Evolutionary conservation across 140 eudicot species (phyloP).

Genomic region (Ambrosia hybrid): DNA sequence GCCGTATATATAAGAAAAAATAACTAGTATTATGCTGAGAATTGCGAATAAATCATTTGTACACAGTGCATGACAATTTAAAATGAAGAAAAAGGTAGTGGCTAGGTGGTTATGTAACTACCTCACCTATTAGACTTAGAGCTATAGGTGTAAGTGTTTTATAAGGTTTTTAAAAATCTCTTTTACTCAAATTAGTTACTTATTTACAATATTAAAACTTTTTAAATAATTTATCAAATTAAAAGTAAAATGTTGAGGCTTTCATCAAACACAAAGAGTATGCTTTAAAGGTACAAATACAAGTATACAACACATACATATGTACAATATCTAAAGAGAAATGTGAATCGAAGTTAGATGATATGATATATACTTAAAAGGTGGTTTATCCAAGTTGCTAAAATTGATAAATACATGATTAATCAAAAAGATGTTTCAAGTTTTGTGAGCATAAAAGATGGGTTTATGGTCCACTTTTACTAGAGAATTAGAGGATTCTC

Average conservation of each 20-base stretch:
- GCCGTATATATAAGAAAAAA: no score
- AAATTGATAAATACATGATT: background rate
- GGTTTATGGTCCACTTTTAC: no score
- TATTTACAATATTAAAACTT: background rate
- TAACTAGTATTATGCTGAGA: no score
- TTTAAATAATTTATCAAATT: background rate
- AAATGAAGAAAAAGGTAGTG: no score
- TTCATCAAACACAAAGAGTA: conserved; percentile 8
- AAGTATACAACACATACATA: no score
- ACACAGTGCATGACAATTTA: no score
- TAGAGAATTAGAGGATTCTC: no score
- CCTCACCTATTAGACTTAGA: background rate
- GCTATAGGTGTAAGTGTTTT: background rate
- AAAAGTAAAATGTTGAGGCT: background rate
- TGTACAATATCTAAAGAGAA: background rate
- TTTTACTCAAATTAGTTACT: background rate
- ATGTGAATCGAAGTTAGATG: conserved; percentile 2
- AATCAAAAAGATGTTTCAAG: no score
- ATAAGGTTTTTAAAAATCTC: background rate
- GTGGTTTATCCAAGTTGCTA: conserved; percentile 9
- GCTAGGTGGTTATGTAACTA: no score
- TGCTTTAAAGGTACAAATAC: background rate
- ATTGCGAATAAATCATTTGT: no score
- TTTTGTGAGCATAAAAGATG: no score
- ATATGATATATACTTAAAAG: conserved; percentile 15